A percentile compares a stretch with the other conserved stretches of the same genome.
These are phyloP conservation scores for Penicillium arizonense DNA, from an alignment of 495 filamentous ascomycete species.

Conservation along the genomic window DNA sequence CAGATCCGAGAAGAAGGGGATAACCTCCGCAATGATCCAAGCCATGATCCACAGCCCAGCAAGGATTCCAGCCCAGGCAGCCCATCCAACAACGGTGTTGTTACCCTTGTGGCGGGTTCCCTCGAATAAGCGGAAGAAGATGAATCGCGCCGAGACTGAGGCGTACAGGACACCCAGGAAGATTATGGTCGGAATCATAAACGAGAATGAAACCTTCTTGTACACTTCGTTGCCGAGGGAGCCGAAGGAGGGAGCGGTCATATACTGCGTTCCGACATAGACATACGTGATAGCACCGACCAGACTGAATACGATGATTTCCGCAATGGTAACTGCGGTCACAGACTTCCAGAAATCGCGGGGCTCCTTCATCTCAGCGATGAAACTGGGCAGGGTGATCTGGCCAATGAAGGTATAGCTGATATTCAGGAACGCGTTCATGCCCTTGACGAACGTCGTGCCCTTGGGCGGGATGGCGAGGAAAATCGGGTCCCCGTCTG, in stretches of 20 bases:
- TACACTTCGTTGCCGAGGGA: constrained; percentile 66
- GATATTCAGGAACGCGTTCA: constrained; percentile 87
- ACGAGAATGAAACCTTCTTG: constrained; percentile 83
- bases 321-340: constrained; percentile 81
- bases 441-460: constrained; percentile 75
- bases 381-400: constrained; percentile 87
- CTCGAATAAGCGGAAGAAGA: constrained; percentile 83
- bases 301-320: constrained; percentile 76
- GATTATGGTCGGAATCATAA: constrained; percentile 91
- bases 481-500: constrained; percentile 59
- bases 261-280: constrained; percentile 83
- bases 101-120: constrained; percentile 71
- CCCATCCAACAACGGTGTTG: constrained; percentile 83
- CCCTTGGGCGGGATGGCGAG: constrained; percentile 61
- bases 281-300: constrained; percentile 75
- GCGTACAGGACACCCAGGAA: constrained; percentile 88
- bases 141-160: constrained; percentile 80
- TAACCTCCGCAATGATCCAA: constrained; percentile 84
- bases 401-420: constrained; percentile 92
- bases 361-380: constrained; percentile 87
- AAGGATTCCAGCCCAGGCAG: constrained; percentile 71
- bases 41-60: constrained; percentile 70
- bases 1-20: constrained; percentile 85
- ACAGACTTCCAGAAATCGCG: constrained; percentile 87
- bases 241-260: constrained; percentile 76